Evolutionary conservation across 2,329 filamentous ascomycete genomes (phyloP), one percentile per base, ranked within the genome.

Genomic region (Coleophoma cylindrospora): DNA sequence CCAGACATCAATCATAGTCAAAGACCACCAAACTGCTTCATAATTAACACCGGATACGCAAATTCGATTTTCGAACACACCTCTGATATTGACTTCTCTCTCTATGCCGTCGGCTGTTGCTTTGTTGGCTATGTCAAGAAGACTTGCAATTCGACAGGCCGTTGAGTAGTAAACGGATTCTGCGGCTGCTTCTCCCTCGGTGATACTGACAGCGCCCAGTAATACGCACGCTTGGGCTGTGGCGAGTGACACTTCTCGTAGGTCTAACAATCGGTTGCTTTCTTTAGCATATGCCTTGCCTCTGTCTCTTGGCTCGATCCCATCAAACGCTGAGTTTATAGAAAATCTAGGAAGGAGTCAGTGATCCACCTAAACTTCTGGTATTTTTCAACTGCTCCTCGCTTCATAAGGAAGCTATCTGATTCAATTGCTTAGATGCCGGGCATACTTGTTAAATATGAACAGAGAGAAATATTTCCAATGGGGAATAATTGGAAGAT

Each of bases 1-100:
- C 69, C 68, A 72, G 15, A 67, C 62, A 47, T 71, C 69, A 41
- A 70, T 68, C 69, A 71, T 71, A 52, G 63, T 68, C 1, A 71
- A 55, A 2, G 66, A 63, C 69, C 69, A 71, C 66, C 68, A 71
- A 6, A 64, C 64, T 60, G 40, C 22, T n/a, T 50, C n/a, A 43
- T n/a, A n/a, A 14, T 13, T 27, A 12, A 19, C 27, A 27, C 27
- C 9, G 34, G 32, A 45, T 32, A 15, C 41, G n/a, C 41, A 9
- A 43, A 43, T 10, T n/a, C 11, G 22, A 4, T 7, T 9, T 13
- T 19, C 11, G 7, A 10, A 50, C 49, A 37, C 46, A 64, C 63
- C 58, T 59, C 64, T 50, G 8, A 61, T 59, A 36, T 71, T 67
- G 8, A 67, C 57, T 50, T 73, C 67, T n/a, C 63, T 53, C n/a